Conservation (phyloP, 2,329 filamentous ascomycete genomes). For the Sporothrix brasiliensis region DNA sequence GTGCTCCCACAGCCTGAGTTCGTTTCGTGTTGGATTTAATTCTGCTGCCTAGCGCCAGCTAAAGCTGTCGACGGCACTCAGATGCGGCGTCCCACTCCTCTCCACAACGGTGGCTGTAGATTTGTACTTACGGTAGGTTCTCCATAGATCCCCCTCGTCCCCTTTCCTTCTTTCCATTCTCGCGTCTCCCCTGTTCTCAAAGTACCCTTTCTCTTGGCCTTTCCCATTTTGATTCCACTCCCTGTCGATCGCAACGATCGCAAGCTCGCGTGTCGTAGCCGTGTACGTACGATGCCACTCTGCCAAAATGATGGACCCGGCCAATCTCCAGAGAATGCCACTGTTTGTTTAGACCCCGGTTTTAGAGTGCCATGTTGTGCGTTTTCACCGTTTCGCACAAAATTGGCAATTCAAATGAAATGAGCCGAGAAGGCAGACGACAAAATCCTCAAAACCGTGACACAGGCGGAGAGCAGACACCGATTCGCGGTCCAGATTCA, state of each 20-base stretch:
- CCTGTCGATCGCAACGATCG: conserved; percentile 15
- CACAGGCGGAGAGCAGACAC: background rate
- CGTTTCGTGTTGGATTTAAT: background rate
- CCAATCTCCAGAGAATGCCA: no score
- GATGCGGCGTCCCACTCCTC: no score
- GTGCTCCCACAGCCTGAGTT: background rate
- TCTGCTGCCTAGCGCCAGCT: conserved; percentile 11
- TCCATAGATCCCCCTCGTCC: no score
- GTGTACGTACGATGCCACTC: background rate
- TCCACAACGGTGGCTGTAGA: background rate
- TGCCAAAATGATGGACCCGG: no score
- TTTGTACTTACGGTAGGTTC: no score
- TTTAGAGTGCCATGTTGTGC: no score
- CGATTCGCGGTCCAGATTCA: background rate
- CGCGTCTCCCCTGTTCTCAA: background rate
- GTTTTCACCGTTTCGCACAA: background rate
- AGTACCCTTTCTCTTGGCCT: no score
- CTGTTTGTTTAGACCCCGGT: no score
- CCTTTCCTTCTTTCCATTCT: no score
- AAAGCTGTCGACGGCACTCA: no score
- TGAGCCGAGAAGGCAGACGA: background rate
- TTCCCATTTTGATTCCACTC: background rate
- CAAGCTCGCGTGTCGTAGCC: background rate
- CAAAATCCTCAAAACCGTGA: no score
- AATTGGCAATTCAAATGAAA: conserved; percentile 5